A percentile compares a stretch with the other conserved stretches of the same genome.
Conservation (phyloP, 2,329 filamentous ascomycete species). For the Nigrospora sphaerica region DNA sequence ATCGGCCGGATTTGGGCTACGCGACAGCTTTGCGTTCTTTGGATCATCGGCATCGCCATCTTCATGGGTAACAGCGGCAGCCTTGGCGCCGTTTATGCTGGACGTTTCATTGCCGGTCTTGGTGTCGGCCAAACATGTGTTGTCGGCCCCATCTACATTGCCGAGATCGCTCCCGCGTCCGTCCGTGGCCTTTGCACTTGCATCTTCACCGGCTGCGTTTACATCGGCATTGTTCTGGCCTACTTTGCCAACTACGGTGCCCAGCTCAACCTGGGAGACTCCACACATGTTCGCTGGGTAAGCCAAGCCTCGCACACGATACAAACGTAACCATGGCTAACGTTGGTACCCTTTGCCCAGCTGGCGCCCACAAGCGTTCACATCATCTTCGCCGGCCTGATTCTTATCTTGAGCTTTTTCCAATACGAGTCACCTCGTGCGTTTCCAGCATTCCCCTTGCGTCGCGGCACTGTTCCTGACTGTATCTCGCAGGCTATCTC, state of each 20-base stretch:
- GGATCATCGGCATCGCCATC: slow-evolving; percentile 51
- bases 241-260: slow-evolving; percentile 69
- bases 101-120: slow-evolving; percentile 58
- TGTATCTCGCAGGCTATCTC: slow-evolving; percentile 35
- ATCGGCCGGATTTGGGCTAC: slow-evolving; percentile 59
- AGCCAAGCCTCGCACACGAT: slow-evolving; percentile 2
- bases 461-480: not conserved
- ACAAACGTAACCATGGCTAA: slow-evolving; percentile 2
- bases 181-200: slow-evolving; percentile 69
- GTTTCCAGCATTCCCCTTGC: not conserved
- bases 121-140: slow-evolving; percentile 62
- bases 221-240: slow-evolving; percentile 69
- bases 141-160: slow-evolving; percentile 64
- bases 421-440: slow-evolving; percentile 60
- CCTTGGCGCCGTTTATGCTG: slow-evolving; percentile 53
- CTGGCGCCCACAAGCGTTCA: slow-evolving; percentile 68
- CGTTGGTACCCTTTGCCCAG: slow-evolving; percentile 26
- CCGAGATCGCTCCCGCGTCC: slow-evolving; percentile 62
- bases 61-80: slow-evolving; percentile 50
- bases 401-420: slow-evolving; percentile 62
- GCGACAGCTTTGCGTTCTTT: slow-evolving; percentile 47
- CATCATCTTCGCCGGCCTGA: slow-evolving; percentile 69
- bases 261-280: slow-evolving; percentile 38
- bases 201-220: slow-evolving; percentile 64
- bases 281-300: slow-evolving; percentile 42